Percentiles rank a stretch among this genome's conserved stretches.
Conservation (phyloP, 2,329 filamentous ascomycete genomes). For the Rhexocercosporidium sp. region DNA sequence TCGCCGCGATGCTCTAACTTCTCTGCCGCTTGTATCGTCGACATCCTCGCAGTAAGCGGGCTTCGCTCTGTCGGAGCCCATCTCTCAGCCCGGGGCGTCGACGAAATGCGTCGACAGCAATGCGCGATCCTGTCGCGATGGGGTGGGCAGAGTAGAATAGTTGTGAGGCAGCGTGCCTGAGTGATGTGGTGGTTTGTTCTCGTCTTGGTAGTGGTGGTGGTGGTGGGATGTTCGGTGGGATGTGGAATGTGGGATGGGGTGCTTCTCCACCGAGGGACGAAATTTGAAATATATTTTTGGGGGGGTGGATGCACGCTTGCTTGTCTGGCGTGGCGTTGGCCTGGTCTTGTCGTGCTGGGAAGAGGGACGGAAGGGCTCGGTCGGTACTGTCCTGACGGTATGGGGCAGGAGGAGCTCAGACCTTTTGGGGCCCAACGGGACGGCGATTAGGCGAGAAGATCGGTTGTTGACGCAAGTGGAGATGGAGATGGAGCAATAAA, state of each 20-base stretch:
- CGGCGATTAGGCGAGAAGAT: not conserved
- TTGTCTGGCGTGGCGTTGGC: too few relatives aligned
- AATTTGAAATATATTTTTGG: not conserved
- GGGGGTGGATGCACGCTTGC: not conserved
- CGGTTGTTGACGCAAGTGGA: not conserved
- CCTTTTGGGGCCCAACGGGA: conserved; percentile 11
- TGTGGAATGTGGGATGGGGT: not conserved
- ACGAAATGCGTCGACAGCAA: conserved; percentile 13
- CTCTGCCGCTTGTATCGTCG: conserved; percentile 34
- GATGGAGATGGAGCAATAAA: not conserved
- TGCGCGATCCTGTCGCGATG: conserved; percentile 23
- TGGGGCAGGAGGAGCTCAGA: conserved; percentile 14
- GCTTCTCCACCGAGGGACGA: conserved; percentile 7
- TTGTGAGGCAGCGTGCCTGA: conserved; percentile 8
- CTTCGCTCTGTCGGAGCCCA: conserved; percentile 28
- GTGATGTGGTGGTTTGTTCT: not conserved
- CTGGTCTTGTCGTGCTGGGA: too few relatives aligned
- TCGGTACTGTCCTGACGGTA: too few relatives aligned
- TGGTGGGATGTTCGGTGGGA: not conserved
- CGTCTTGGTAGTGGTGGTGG: not conserved
- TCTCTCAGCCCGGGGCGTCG: conserved; percentile 11
- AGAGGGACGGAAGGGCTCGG: conserved; percentile 1
- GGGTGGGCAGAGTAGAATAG: not conserved
- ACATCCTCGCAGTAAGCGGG: conserved; percentile 38
- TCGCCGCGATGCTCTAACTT: conserved; percentile 32